These are phyloP conservation scores for Oryza meyeriana DNA, from an alignment of 176 grass and related monocot species.

Conservation along the genomic window DNA sequence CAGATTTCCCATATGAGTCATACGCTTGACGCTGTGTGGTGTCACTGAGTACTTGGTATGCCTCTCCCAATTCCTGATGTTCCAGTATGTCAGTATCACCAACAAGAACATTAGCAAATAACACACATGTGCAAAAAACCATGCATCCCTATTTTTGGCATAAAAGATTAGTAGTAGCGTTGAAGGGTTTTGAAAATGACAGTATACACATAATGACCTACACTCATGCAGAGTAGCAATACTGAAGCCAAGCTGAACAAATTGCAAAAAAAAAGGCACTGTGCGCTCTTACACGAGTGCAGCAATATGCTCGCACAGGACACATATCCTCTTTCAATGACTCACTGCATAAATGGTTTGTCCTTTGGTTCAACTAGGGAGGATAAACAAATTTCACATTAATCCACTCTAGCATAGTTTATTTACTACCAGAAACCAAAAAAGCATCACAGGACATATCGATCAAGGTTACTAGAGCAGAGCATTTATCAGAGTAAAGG, in stretches of 20 bases:
- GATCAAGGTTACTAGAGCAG: not conserved
- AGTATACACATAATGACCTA: not conserved
- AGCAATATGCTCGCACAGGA: not conserved
- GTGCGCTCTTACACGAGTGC: not conserved
- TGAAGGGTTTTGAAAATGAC: not conserved
- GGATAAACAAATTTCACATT: not conserved
- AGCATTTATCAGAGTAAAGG: not conserved
- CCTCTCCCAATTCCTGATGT: slow-evolving; percentile 77
- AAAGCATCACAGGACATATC: not conserved
- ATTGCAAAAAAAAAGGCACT: slow-evolving; percentile 4
- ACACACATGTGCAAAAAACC: not conserved
- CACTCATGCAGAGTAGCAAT: not conserved
- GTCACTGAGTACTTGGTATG: slow-evolving; percentile 86
- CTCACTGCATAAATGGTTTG: not conserved
- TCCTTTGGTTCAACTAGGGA: not conserved
- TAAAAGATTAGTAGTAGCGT: not conserved
- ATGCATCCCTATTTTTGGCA: not conserved
- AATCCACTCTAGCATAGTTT: not conserved
- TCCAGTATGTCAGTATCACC: slow-evolving; percentile 11
- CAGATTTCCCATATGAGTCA: slow-evolving; percentile 67
- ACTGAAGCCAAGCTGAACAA: not conserved
- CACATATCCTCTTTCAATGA: not conserved
- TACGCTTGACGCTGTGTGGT: slow-evolving; percentile 56
- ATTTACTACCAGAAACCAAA: not conserved
- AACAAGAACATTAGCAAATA: not conserved